phyloP scores from a whole-genome alignment of 768 basidiomycete species.

The Leucocoprinus leucothites region DNA sequence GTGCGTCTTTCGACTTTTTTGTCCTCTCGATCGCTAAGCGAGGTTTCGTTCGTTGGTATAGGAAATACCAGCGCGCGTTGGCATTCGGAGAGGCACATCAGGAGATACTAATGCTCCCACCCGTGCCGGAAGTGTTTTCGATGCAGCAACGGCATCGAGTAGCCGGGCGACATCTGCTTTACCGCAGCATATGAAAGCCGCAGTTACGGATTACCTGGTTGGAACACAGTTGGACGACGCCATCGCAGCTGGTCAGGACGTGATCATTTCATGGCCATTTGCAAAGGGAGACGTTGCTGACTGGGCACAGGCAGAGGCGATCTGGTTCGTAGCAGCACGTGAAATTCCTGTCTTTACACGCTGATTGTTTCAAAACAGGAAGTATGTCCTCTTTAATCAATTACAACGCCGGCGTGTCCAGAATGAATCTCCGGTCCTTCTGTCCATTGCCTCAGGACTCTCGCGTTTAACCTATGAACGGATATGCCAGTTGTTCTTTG shows the following conservation, averaged over 20 bases:
- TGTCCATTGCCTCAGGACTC: slow-evolving; percentile 65
- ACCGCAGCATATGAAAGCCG: slow-evolving; percentile 41
- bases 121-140: slow-evolving; percentile 18
- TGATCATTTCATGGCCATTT: slow-evolving; percentile 82
- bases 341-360: not conserved
- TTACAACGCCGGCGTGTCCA: slow-evolving; percentile 77
- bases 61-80: slow-evolving; percentile 82
- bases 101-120: slow-evolving; percentile 22
- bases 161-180: slow-evolving; percentile 44
- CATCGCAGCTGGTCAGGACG: slow-evolving; percentile 65
- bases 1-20: slow-evolving; percentile 42
- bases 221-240: slow-evolving; percentile 81
- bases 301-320: slow-evolving; percentile 84
- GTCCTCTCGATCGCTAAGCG: slow-evolving; percentile 3
- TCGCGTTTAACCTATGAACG: slow-evolving; percentile 67
- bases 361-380: slow-evolving; percentile 47
- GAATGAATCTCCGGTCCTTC: slow-evolving; percentile 83
- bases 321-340: slow-evolving; percentile 60
- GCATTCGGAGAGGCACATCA: slow-evolving; percentile 52
- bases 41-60: slow-evolving; percentile 24
- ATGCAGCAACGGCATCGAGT: slow-evolving; percentile 36
- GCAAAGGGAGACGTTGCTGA: slow-evolving; percentile 68
- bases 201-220: slow-evolving; percentile 79
- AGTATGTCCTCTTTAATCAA: slow-evolving; percentile 73
- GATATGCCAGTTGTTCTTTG: slow-evolving; percentile 84